These are phyloP conservation scores for Xylona heveae DNA, from an alignment of 495 filamentous ascomycete species.

Conservation along the genomic window DNA sequence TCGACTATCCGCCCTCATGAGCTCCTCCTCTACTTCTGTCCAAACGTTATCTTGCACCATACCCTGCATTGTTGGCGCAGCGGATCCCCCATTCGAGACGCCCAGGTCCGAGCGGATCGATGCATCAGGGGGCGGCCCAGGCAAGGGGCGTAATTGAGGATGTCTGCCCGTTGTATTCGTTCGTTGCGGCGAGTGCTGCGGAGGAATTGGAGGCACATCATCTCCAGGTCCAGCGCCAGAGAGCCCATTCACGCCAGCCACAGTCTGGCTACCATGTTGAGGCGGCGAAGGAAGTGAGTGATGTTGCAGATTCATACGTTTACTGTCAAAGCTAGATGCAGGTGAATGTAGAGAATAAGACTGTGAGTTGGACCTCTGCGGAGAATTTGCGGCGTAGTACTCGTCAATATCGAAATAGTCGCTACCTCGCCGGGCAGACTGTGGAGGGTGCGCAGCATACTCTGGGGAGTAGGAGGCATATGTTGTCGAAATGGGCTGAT, in stretches of 20 bases:
- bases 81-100: constrained; percentile 8
- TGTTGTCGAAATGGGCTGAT: too few relatives aligned
- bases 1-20: constrained; percentile 16
- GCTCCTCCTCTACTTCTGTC: constrained; percentile 25
- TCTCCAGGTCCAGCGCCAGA: constrained; percentile 16
- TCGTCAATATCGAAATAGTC: too few relatives aligned
- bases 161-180: constrained; percentile 32
- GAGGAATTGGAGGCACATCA: constrained; percentile 22
- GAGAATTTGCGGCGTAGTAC: too few relatives aligned
- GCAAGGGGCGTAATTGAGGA: constrained; percentile 37
- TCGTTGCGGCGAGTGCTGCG: constrained; percentile 24
- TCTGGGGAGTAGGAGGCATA: too few relatives aligned
- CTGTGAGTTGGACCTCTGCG: too few relatives aligned
- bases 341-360: too few relatives aligned
- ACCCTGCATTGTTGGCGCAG: constrained; percentile 7
- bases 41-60: constrained; percentile 23
- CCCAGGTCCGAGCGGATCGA: constrained; percentile 8
- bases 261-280: constrained; percentile 5
- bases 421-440: too few relatives aligned
- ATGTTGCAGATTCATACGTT: too few relatives aligned
- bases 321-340: too few relatives aligned
- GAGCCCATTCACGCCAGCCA: constrained; percentile 15
- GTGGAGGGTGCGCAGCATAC: too few relatives aligned
- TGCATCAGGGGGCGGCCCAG: constrained; percentile 18
- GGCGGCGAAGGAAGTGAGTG: constrained; percentile 9